Conservation (phyloP, 2,329 filamentous ascomycete genomes). For the Fusarium guadeloupense region DNA sequence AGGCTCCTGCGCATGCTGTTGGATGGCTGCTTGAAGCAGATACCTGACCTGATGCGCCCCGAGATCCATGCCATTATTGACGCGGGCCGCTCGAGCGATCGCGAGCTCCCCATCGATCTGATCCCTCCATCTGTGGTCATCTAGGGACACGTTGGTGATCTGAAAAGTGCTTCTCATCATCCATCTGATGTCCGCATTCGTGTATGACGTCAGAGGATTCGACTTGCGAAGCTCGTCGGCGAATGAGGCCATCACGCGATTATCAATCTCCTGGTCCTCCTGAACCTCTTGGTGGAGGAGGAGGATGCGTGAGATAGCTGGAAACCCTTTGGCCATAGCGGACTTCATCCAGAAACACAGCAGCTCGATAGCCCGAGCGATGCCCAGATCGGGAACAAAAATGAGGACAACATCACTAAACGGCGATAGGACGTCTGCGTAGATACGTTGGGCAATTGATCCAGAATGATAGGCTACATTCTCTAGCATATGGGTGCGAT, state of each 20-base stretch:
- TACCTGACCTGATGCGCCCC: background rate
- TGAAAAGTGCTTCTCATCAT: background rate
- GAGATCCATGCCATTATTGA: background rate
- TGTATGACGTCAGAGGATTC: background rate
- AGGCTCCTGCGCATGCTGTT: background rate
- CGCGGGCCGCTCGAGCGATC: background rate
- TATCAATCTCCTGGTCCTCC: background rate
- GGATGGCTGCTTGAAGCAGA: background rate
- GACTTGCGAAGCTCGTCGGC: background rate
- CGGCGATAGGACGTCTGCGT: background rate
- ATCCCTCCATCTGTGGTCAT: background rate
- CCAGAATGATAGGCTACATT: background rate
- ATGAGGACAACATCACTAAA: slow-evolving; percentile 3
- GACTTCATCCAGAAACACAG: background rate
- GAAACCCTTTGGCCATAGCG: background rate
- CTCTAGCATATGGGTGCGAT: background rate
- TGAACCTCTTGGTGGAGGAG: background rate
- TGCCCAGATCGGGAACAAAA: slow-evolving; percentile 7
- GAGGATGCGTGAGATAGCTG: background rate
- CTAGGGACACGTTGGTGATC: background rate
- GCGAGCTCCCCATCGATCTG: background rate
- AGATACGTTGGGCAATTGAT: background rate
- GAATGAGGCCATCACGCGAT: background rate
- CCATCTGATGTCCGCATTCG: background rate
- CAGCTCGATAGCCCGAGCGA: background rate